Conservation (phyloP, 108 stramenopile species). For the Nitzschia sp. region DNA sequence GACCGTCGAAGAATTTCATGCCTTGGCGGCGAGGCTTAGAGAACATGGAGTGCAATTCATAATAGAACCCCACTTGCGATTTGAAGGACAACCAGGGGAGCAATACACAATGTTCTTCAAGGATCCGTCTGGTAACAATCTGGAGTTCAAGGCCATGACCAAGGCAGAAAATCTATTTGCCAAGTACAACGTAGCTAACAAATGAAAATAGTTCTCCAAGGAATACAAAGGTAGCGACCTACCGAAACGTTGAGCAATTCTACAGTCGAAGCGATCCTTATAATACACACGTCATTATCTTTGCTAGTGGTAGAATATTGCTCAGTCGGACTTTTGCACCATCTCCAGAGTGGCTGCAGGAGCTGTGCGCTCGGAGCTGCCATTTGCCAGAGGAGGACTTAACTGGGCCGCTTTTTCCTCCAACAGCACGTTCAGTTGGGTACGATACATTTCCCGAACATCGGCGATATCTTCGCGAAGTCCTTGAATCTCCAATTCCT, state of each 20-base stretch:
- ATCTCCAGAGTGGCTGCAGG: too few relatives aligned
- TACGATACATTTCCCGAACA: constrained; percentile 65
- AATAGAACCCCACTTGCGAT: constrained; percentile 93
- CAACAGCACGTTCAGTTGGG: constrained; percentile 68
- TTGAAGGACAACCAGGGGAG: constrained; percentile 93
- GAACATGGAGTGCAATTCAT: constrained; percentile 80
- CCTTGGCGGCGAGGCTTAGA: constrained; percentile 76
- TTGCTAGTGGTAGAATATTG: too few relatives aligned
- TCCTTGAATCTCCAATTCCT: constrained; percentile 69
- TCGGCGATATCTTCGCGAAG: constrained; percentile 78
- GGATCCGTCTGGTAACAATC: constrained; percentile 93
- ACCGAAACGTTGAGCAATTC: too few relatives aligned
- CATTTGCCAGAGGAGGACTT: not conserved
- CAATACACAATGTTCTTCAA: constrained; percentile 97
- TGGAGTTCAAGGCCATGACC: constrained; percentile 99
- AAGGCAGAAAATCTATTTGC: constrained; percentile 93
- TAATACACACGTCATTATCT: too few relatives aligned
- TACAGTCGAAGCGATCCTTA: too few relatives aligned
- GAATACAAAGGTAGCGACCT: not conserved
- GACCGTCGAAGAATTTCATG: constrained; percentile 88
- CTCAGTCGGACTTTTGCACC: too few relatives aligned
- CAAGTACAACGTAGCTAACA: constrained; percentile 89
- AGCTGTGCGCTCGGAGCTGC: not conserved
- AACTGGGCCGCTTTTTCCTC: constrained; percentile 64
- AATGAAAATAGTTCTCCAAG: too few relatives aligned